phyloP scores from a whole-genome alignment of 108 stramenopile species.

The Pseudonitzschia multiseries region DNA sequence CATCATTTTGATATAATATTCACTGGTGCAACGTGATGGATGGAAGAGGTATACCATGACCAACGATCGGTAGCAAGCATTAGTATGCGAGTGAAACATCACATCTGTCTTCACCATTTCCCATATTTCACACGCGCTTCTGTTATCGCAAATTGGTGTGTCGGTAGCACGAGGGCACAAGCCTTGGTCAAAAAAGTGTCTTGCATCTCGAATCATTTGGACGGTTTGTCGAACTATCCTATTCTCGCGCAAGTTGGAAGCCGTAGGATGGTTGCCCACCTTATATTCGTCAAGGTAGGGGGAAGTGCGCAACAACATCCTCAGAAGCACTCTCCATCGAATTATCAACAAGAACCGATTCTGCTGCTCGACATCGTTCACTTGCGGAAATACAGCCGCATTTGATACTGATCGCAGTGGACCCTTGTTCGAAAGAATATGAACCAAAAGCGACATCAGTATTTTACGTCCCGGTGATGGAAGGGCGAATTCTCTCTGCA shows the following conservation, averaged over 20 bases:
- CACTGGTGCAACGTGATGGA: constrained; percentile 64
- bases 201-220: constrained; percentile 68
- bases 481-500: constrained; percentile 59
- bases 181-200: constrained; percentile 84
- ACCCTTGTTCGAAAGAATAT: constrained; percentile 72
- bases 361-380: constrained; percentile 6
- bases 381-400: constrained; percentile 48
- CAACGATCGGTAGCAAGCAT: constrained; percentile 78
- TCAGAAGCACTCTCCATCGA: constrained; percentile 64
- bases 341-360: constrained; percentile 63
- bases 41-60: constrained; percentile 82
- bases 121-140: constrained; percentile 72
- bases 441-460: constrained; percentile 59
- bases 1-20: constrained; percentile 65
- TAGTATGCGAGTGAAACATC: constrained; percentile 78
- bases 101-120: constrained; percentile 62
- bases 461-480: constrained; percentile 76
- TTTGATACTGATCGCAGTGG: constrained; percentile 71
- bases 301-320: constrained; percentile 76
- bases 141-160: constrained; percentile 35
- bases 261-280: constrained; percentile 45
- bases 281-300: constrained; percentile 86
- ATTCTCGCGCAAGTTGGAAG: constrained; percentile 56
- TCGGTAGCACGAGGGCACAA: constrained; percentile 42
- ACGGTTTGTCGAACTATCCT: constrained; percentile 68